Percentiles rank a stretch among this genome's conserved stretches.
phyloP scores from a whole-genome alignment of 176 grass and related monocot genomes.

The Carex kokanica region DNA sequence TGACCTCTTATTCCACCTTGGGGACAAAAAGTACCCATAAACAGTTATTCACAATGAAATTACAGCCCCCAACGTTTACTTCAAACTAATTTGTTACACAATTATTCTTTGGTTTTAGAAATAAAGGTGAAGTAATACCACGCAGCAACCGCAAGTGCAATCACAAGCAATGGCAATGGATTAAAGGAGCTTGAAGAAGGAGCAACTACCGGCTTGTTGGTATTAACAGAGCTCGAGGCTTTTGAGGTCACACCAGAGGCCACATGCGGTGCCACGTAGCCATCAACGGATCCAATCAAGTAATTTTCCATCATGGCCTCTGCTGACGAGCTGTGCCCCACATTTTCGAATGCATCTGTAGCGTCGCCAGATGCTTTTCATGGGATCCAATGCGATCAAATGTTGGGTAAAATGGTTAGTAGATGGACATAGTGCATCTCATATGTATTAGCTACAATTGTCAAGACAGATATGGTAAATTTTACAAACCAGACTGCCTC shows the following conservation, averaged over 20 bases:
- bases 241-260: neutral
- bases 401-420: neutral
- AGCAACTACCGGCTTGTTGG: constrained; percentile 34
- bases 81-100: neutral
- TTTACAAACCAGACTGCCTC: too few species aligned
- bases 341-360: constrained; percentile 66
- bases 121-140: constrained; percentile 74
- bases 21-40: neutral
- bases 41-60: neutral
- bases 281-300: constrained; percentile 48
- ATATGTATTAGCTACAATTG: neutral
- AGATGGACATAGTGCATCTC: neutral
- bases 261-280: neutral
- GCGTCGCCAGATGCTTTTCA: constrained; percentile 56
- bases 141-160: constrained; percentile 49
- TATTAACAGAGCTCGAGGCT: constrained; percentile 23
- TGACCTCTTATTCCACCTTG: neutral
- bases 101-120: constrained; percentile 21
- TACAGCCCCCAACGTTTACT: neutral
- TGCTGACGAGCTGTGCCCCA: constrained; percentile 70
- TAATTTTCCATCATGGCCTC: constrained; percentile 59
- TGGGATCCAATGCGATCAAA: neutral
- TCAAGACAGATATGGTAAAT: neutral
- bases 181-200: constrained; percentile 39
- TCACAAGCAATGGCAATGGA: constrained; percentile 48